Conservation (phyloP, 1,284 basidiomycete species). For the Meira miltonrushii region DNA sequence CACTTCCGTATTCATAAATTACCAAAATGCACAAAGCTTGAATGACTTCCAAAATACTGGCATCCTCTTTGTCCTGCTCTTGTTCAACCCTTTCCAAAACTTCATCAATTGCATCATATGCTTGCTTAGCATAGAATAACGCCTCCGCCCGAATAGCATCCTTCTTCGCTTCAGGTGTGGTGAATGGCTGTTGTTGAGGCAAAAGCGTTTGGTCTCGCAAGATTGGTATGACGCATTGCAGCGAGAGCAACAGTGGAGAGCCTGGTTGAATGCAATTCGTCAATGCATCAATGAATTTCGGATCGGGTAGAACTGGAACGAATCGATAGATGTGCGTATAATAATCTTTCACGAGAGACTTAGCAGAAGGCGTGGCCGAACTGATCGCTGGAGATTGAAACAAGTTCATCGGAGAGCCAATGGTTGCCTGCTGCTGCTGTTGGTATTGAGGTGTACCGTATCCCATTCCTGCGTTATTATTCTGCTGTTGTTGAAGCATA, state of each 20-base stretch:
- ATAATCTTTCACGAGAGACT: conserved; percentile 31
- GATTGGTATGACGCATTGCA: conserved; percentile 38
- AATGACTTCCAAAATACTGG: conserved; percentile 34
- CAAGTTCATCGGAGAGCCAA: neutral
- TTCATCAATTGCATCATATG: conserved; percentile 33
- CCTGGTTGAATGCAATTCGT: conserved; percentile 23
- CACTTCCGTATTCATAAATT: conserved; percentile 44
- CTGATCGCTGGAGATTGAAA: neutral
- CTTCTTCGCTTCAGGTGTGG: conserved; percentile 22
- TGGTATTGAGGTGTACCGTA: neutral
- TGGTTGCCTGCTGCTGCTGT: neutral
- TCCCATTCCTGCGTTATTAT: conserved; percentile 1
- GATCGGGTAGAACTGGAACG: conserved; percentile 35
- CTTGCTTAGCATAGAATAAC: conserved; percentile 28
- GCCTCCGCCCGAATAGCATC: conserved; percentile 26
- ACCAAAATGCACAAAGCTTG: conserved; percentile 39
- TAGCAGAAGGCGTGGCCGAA: conserved; percentile 15
- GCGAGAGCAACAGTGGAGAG: conserved; percentile 36
- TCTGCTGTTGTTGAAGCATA: neutral
- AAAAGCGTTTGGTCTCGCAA: conserved; percentile 23
- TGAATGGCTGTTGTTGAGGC: conserved; percentile 16
- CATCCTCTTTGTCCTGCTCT: neutral
- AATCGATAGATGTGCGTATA: conserved; percentile 45
- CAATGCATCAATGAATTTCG: conserved; percentile 29
- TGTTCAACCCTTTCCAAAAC: conserved; percentile 25